A percentile compares a stretch with the other conserved stretches of the same genome.
Evolutionary conservation across 1,284 basidiomycete species (phyloP).

Genomic region (Ustilago loliicola): DNA sequence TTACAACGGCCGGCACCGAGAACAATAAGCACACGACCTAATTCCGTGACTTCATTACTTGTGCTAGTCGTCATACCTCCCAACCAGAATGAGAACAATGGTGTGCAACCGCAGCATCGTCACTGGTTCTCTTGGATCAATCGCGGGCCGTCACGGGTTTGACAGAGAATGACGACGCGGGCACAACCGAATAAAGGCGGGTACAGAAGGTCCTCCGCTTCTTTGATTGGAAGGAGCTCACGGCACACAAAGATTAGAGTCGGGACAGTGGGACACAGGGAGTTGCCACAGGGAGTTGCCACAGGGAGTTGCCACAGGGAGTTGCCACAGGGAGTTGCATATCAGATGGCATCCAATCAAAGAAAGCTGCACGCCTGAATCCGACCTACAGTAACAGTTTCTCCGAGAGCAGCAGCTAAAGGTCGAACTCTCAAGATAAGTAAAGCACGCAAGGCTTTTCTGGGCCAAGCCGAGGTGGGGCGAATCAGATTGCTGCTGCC

Average conservation of each 20-base stretch:
- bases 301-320: too few species aligned
- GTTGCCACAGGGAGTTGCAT: background rate
- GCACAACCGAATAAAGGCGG: background rate
- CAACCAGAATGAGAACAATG: background rate
- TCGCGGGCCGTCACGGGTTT: background rate
- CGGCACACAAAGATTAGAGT: background rate
- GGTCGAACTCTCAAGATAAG: conserved; percentile 15
- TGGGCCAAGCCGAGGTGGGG: background rate
- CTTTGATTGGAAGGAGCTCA: background rate
- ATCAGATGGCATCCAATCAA: conserved; percentile 15
- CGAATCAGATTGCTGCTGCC: conserved; percentile 12
- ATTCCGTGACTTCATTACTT: background rate
- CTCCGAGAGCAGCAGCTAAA: conserved; percentile 5
- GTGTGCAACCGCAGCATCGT: background rate
- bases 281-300: too few species aligned
- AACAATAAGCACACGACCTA: background rate
- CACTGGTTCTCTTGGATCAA: background rate
- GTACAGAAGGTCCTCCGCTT: background rate
- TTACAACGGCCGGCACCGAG: background rate
- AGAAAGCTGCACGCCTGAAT: background rate
- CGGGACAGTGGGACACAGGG: background rate
- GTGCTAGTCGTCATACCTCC: background rate
- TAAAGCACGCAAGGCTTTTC: background rate
- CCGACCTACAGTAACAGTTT: conserved; percentile 7
- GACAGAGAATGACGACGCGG: background rate